phyloP scores from a whole-genome alignment of 2,329 filamentous ascomycete species.

The Didymella sp. region DNA sequence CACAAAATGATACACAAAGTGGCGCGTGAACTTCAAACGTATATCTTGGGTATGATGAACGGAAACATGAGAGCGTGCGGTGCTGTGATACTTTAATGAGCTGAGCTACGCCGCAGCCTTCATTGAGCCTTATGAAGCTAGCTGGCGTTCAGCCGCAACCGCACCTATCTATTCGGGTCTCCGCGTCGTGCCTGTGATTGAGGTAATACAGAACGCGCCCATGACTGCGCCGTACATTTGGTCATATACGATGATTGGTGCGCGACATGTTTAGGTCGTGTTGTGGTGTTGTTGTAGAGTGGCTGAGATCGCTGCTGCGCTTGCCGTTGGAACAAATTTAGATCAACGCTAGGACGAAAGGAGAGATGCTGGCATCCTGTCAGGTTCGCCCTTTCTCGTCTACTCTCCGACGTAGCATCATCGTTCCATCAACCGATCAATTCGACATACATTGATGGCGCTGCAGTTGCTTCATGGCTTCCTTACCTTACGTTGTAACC shows the following conservation, averaged over 20 bases:
- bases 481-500: not conserved
- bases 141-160: slow-evolving; percentile 9
- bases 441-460: not conserved
- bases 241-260: not conserved
- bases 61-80: not conserved
- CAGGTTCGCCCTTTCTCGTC: not conserved
- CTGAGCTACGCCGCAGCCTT: slow-evolving; percentile 7
- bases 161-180: not conserved
- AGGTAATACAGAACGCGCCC: not conserved
- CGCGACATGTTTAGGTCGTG: not conserved
- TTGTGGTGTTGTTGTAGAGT: slow-evolving; percentile 1
- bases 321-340: slow-evolving; percentile 1
- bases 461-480: not conserved
- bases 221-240: not conserved
- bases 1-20: not conserved
- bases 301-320: slow-evolving; percentile 8
- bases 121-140: not conserved
- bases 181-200: not conserved
- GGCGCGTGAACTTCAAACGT: not conserved
- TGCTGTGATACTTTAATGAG: slow-evolving; percentile 8
- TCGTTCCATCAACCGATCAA: not conserved
- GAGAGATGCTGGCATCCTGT: not conserved
- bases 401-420: not conserved
- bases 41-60: not conserved
- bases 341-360: slow-evolving; percentile 6